Evolutionary conservation across 202 grass and related monocot genomes (phyloP).

Genomic region (Elaeis oleifera): DNA sequence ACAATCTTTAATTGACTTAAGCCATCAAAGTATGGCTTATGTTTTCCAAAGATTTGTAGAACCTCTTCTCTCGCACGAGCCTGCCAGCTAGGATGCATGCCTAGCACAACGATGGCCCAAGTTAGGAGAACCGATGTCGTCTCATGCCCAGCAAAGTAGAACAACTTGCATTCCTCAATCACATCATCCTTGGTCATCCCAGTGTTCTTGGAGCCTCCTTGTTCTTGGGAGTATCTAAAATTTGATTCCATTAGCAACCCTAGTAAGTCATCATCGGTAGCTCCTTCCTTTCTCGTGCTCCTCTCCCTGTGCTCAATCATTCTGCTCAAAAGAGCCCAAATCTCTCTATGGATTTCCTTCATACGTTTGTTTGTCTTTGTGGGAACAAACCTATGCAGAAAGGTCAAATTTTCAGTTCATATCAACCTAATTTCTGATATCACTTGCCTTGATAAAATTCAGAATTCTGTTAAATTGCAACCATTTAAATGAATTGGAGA

Average conservation of each 20-base stretch:
- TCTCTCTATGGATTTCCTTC: constrained; percentile 36
- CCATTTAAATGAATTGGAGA: too few species aligned
- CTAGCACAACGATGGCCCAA: constrained; percentile 52
- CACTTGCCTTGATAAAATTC: too few species aligned
- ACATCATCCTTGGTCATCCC: constrained; percentile 54
- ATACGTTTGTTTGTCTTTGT: constrained; percentile 54
- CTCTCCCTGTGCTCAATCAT: constrained; percentile 52
- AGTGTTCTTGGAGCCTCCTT: constrained; percentile 8
- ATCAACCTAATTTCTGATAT: too few species aligned
- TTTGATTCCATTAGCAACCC: constrained; percentile 54
- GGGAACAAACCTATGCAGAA: constrained; percentile 43
- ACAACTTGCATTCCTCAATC: constrained; percentile 75
- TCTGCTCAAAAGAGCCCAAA: constrained; percentile 29
- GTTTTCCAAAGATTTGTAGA: constrained; percentile 30
- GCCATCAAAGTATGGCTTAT: constrained; percentile 34
- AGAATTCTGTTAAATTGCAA: too few species aligned
- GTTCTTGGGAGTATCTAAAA: constrained; percentile 10
- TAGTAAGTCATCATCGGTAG: constrained; percentile 50
- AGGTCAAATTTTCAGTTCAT: too few species aligned
- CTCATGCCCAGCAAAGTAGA: constrained; percentile 77
- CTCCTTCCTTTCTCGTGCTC: constrained; percentile 29
- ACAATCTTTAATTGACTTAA: constrained; percentile 51
- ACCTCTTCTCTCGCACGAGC: too few species aligned
- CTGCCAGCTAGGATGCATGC: constrained; percentile 59
- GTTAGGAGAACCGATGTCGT: constrained; percentile 65